Evolutionary conservation across 768 basidiomycete genomes (phyloP).

Genomic region (Tremella fuciformis): DNA sequence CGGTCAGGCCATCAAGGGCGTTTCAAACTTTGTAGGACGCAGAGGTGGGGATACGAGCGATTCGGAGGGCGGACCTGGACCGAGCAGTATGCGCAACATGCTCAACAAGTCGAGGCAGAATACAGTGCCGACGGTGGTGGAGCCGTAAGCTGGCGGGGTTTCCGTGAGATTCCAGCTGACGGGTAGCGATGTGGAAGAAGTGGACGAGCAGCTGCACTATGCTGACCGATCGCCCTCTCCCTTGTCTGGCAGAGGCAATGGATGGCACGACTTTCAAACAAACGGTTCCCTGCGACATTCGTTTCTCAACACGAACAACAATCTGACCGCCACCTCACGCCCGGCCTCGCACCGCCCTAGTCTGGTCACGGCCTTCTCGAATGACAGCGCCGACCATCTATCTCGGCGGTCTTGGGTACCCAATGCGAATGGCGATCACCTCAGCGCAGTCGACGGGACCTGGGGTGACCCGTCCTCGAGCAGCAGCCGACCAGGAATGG

Average conservation of each 20-base stretch:
- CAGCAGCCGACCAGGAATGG: background rate
- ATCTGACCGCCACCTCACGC: slow-evolving; percentile 10
- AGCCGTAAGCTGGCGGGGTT: slow-evolving; percentile 26
- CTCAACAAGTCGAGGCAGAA: slow-evolving; percentile 25
- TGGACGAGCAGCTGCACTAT: slow-evolving; percentile 26
- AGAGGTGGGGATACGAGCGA: slow-evolving; percentile 34
- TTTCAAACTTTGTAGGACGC: slow-evolving; percentile 24
- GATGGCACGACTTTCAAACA: background rate
- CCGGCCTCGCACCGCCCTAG: slow-evolving; percentile 27
- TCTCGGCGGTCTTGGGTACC: too few relatives aligned
- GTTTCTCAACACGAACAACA: slow-evolving; percentile 13
- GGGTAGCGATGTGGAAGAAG: slow-evolving; percentile 33
- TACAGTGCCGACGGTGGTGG: slow-evolving; percentile 35
- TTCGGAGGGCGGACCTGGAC: slow-evolving; percentile 38
- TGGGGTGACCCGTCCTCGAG: too few relatives aligned
- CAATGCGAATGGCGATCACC: too few relatives aligned
- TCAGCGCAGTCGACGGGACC: too few relatives aligned
- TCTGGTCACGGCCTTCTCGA: slow-evolving; percentile 30
- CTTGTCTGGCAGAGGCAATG: background rate
- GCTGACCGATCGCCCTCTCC: background rate
- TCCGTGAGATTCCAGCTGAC: slow-evolving; percentile 2
- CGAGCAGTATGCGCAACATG: slow-evolving; percentile 15
- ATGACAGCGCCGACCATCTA: slow-evolving; percentile 26
- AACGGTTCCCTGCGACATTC: slow-evolving; percentile 19
- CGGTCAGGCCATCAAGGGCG: slow-evolving; percentile 41